phyloP scores from a whole-genome alignment of 139 green algal genomes.

The Coccomyxa sp. region DNA sequence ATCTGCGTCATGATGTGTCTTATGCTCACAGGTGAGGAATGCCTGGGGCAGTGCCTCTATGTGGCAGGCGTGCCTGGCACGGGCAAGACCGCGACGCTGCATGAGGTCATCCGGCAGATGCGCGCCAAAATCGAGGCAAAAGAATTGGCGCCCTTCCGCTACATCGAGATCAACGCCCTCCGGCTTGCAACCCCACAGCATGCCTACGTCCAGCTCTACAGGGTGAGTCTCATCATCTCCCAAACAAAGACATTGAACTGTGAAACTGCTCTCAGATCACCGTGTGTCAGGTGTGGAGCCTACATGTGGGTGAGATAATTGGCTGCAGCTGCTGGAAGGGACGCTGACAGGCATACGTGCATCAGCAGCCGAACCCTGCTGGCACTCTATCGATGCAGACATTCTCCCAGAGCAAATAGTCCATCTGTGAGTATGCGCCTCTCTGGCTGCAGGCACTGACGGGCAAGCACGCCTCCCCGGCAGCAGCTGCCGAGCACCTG shows the following conservation, averaged over 20 bases:
- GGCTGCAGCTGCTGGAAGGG: not conserved
- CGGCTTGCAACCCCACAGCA: slow-evolving; percentile 82
- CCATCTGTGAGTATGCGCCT: not conserved
- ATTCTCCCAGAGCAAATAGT: too few relatives aligned
- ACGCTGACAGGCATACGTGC: not conserved
- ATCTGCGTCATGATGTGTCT: too few relatives aligned
- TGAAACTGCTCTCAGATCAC: not conserved
- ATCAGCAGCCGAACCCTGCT: not conserved
- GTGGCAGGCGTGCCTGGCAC: slow-evolving; percentile 95
- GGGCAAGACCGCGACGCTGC: slow-evolving; percentile 91
- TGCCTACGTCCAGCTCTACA: slow-evolving; percentile 71
- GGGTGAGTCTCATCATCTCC: not conserved
- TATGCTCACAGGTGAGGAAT: slow-evolving; percentile 24
- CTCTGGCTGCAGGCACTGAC: slow-evolving; percentile 71
- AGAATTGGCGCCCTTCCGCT: slow-evolving; percentile 60
- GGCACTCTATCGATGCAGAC: not conserved
- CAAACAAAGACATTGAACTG: not conserved
- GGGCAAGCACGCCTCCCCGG: slow-evolving; percentile 56
- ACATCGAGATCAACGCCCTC: slow-evolving; percentile 91
- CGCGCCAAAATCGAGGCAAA: slow-evolving; percentile 5
- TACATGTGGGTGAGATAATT: not conserved
- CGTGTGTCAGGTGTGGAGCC: not conserved
- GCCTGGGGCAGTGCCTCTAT: slow-evolving; percentile 78
- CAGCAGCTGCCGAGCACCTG: slow-evolving; percentile 53
- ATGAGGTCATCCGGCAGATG: slow-evolving; percentile 52